Conservation (phyloP, 257 asterid species). For the Phtheirospermum japonicum region DNA sequence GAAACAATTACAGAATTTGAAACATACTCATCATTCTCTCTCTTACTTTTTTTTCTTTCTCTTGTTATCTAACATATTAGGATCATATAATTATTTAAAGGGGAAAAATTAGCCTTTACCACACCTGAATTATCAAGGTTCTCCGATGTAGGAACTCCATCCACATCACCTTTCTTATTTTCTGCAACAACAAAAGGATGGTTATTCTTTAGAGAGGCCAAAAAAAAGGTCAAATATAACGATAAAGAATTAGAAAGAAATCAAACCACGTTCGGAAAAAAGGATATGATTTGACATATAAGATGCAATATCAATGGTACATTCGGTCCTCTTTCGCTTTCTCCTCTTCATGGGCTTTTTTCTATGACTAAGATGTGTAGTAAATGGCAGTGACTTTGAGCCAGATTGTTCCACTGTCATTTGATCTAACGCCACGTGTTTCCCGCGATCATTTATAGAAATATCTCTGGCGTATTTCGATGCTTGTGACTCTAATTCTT, state of each 20-base stretch:
- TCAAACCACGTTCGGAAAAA: slow-evolving; percentile 62
- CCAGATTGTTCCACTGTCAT: slow-evolving; percentile 45
- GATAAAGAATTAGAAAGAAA: slow-evolving; percentile 22
- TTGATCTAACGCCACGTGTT: slow-evolving; percentile 42
- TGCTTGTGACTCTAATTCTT: slow-evolving; percentile 62
- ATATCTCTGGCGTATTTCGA: slow-evolving; percentile 47
- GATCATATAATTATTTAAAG: background rate
- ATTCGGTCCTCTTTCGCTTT: slow-evolving; percentile 69
- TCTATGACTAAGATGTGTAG: slow-evolving; percentile 33
- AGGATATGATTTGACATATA: slow-evolving; percentile 70
- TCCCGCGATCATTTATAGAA: slow-evolving; percentile 42
- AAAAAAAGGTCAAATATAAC: background rate
- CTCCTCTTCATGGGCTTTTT: slow-evolving; percentile 61
- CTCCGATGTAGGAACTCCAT: slow-evolving; percentile 53
- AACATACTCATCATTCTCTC: background rate
- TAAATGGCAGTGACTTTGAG: slow-evolving; percentile 53
- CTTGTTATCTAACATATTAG: slow-evolving; percentile 13
- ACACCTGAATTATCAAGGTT: slow-evolving; percentile 65
- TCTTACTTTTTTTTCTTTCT: background rate
- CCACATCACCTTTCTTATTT: slow-evolving; percentile 54
- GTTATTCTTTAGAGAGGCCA: background rate
- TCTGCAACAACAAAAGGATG: slow-evolving; percentile 43
- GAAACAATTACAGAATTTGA: background rate
- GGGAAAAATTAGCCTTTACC: slow-evolving; percentile 4
- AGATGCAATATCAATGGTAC: slow-evolving; percentile 43